These are phyloP conservation scores for Yarrowia osloensis DNA, from an alignment of 805 yeast species.

Conservation along the genomic window DNA sequence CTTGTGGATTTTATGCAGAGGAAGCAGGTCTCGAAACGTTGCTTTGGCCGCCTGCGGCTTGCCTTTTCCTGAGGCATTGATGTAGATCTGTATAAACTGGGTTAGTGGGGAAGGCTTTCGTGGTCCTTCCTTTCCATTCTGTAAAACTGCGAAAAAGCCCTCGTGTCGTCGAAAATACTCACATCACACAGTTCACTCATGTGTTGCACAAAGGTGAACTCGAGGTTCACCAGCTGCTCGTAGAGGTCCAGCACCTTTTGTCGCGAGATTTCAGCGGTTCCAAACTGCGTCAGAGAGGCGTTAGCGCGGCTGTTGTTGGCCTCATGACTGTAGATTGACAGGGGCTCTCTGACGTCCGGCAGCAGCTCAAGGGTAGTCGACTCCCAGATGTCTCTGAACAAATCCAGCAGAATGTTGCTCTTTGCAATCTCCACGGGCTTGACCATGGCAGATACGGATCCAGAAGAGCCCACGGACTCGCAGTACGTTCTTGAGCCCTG, in stretches of 20 bases:
- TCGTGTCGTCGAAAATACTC: neutral
- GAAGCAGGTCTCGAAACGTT: neutral
- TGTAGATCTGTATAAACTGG: constrained; percentile 23
- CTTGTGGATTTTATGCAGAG: constrained; percentile 12
- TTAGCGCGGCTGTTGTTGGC: neutral
- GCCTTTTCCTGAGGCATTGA: constrained; percentile 24
- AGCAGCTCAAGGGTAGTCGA: neutral
- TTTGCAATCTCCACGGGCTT: constrained; percentile 11
- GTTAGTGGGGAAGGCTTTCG: constrained; percentile 6
- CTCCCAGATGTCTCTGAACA: constrained; percentile 5
- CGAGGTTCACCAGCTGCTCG: constrained; percentile 22
- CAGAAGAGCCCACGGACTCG: neutral
- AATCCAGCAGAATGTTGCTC: neutral
- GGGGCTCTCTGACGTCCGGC: constrained; percentile 1
- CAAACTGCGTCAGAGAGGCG: neutral
- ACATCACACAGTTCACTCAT: constrained; percentile 11
- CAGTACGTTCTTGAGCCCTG: neutral
- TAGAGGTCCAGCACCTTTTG: constrained; percentile 7
- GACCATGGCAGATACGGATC: neutral
- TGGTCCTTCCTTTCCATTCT: constrained; percentile 4
- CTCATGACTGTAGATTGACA: neutral
- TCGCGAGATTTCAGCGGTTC: neutral
- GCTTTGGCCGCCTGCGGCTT: constrained; percentile 20
- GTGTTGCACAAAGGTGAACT: constrained; percentile 9
- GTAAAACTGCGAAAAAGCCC: neutral